Evolutionary conservation across 306 rosid genomes (phyloP).

Genomic region (Prinsepia uniflora): DNA sequence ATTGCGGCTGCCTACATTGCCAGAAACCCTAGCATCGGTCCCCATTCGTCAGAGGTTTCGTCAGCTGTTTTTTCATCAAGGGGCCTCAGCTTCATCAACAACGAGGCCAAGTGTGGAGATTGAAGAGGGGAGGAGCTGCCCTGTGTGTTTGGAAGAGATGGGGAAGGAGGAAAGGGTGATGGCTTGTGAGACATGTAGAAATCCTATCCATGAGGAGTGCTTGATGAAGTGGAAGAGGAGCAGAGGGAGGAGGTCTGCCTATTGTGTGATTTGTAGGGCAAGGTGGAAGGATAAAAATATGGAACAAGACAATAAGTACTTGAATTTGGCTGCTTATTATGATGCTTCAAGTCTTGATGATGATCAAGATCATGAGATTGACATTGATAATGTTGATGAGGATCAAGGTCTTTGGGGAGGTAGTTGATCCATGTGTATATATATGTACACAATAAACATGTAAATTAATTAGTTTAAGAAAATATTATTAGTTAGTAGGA

Average conservation of each 20-base stretch:
- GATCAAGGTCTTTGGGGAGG: slow-evolving; percentile 4
- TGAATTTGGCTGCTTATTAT: slow-evolving; percentile 62
- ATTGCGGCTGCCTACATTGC: slow-evolving; percentile 35
- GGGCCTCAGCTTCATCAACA: not conserved
- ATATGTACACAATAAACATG: not conserved
- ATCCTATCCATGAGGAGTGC: slow-evolving; percentile 77
- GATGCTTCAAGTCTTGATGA: slow-evolving; percentile 29
- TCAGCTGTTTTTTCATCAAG: slow-evolving; percentile 35
- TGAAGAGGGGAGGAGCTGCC: slow-evolving; percentile 64
- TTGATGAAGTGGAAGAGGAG: slow-evolving; percentile 69
- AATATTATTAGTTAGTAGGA: not conserved
- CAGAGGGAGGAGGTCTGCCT: slow-evolving; percentile 48
- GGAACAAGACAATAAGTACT: slow-evolving; percentile 46
- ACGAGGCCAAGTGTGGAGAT: slow-evolving; percentile 18
- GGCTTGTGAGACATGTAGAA: slow-evolving; percentile 65
- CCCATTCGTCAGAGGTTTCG: slow-evolving; percentile 54
- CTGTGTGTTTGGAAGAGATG: slow-evolving; percentile 81
- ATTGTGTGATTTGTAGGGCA: slow-evolving; percentile 87
- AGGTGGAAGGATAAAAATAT: slow-evolving; percentile 49
- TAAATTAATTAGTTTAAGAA: not conserved
- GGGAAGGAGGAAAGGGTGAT: slow-evolving; percentile 51
- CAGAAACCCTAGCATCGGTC: slow-evolving; percentile 51
- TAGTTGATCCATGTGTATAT: not conserved
- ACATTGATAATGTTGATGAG: not conserved
- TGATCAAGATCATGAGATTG: not conserved